These are phyloP conservation scores for Tripterygium wilfordii DNA, from an alignment of 177 flowering plant species.

Conservation along the genomic window DNA sequence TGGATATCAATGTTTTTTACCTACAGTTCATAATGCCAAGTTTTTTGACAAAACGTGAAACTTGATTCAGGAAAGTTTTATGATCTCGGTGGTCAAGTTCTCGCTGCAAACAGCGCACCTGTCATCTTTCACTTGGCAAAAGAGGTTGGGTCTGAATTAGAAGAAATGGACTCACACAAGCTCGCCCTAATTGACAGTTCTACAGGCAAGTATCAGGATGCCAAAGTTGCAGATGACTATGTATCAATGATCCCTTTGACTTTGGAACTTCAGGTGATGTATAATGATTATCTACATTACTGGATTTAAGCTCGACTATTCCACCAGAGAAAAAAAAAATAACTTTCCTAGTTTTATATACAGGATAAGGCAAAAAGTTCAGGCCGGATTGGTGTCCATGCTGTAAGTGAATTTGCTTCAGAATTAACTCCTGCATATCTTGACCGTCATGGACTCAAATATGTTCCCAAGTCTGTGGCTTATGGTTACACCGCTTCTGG, in stretches of 20 bases:
- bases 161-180: slow-evolving; percentile 71
- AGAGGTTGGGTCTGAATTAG: slow-evolving; percentile 52
- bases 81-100: slow-evolving; percentile 86
- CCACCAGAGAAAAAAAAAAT: not conserved
- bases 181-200: slow-evolving; percentile 56
- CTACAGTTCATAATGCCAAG: not conserved
- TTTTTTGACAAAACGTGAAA: not conserved
- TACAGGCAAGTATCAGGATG: slow-evolving; percentile 57
- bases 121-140: slow-evolving; percentile 65
- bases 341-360: not conserved
- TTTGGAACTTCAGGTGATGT: slow-evolving; percentile 69
- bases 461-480: slow-evolving; percentile 70
- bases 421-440: slow-evolving; percentile 55
- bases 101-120: slow-evolving; percentile 81
- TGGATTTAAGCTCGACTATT: no score
- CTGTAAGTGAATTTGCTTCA: slow-evolving; percentile 62
- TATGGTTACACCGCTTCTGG: slow-evolving; percentile 88
- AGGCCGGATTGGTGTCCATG: slow-evolving; percentile 57
- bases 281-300: no score
- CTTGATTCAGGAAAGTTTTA: slow-evolving; percentile 50
- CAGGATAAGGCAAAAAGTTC: slow-evolving; percentile 61
- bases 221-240: slow-evolving; percentile 67
- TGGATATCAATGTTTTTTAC: not conserved
- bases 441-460: slow-evolving; percentile 39
- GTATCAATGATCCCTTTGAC: slow-evolving; percentile 63